These are phyloP conservation scores for Kokia cookei DNA, from an alignment of 441 rosid species.

Conservation along the genomic window DNA sequence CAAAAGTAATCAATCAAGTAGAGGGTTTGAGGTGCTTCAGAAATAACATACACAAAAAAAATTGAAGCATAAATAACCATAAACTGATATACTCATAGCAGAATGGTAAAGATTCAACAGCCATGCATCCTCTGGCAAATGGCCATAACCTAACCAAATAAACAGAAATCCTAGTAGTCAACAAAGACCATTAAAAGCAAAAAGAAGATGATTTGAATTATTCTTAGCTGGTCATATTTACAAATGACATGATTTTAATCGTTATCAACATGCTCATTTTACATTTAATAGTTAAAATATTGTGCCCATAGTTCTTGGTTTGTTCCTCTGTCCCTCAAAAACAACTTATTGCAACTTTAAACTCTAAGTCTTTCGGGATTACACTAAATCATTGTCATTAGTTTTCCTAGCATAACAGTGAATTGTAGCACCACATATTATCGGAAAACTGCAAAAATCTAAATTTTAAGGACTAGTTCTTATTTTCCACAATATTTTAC, in stretches of 20 bases:
- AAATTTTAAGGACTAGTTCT: background rate
- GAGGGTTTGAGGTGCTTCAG: background rate
- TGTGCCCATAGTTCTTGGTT: background rate
- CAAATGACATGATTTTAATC: no score
- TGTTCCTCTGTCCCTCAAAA: background rate
- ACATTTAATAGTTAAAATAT: no score
- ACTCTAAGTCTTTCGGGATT: background rate
- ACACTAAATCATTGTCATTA: background rate
- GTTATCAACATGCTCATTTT: no score
- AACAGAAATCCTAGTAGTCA: no score
- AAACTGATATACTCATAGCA: background rate
- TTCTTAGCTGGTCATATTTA: no score
- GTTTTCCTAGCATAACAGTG: background rate
- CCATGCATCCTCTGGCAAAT: background rate
- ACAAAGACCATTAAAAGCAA: background rate
- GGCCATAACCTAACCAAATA: background rate
- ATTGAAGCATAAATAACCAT: conserved; percentile 6
- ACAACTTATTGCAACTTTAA: background rate
- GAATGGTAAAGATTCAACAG: no score
- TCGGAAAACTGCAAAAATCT: background rate
- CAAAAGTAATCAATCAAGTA: background rate
- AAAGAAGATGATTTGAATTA: no score
- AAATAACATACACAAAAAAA: background rate
- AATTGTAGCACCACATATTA: background rate
- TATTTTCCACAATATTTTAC: background rate